Evolutionary conservation across 495 filamentous ascomycete species (phyloP).

Genomic region (Aspergillus sparsus): DNA sequence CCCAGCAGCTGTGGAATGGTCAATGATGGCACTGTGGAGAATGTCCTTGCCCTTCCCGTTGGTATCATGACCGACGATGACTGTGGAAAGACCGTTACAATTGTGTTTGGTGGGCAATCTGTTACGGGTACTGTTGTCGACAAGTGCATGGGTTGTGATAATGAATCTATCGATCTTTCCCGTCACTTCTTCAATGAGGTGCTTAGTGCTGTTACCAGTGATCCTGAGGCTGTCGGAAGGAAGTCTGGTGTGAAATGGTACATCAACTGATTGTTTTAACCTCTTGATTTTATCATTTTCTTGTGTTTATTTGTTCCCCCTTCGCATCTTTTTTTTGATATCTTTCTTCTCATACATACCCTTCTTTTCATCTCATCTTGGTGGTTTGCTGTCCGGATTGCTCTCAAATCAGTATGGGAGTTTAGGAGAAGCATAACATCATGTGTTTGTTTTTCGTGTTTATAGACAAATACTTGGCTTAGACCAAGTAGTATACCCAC

Average conservation of each 20-base stretch:
- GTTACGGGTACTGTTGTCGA: conserved; percentile 61
- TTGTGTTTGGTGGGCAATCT: conserved; percentile 58
- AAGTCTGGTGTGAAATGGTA: conserved; percentile 8
- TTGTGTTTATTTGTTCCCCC: neutral
- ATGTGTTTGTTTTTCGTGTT: no score
- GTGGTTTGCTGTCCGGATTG: no score
- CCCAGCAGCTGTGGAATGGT: conserved; percentile 49
- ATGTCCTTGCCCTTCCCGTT: conserved; percentile 48
- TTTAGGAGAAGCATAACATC: no score
- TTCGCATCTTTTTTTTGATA: no score
- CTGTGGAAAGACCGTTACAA: conserved; percentile 67
- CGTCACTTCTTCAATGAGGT: conserved; percentile 43
- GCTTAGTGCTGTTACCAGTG: conserved; percentile 19
- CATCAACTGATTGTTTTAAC: conserved; percentile 34
- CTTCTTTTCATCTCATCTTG: no score
- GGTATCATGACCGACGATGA: conserved; percentile 60
- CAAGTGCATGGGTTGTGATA: conserved; percentile 71
- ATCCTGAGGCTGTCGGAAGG: neutral
- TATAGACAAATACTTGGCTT: neutral
- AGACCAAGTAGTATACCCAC: conserved; percentile 1
- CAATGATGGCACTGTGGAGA: conserved; percentile 44
- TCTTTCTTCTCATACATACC: no score
- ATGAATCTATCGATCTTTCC: conserved; percentile 49
- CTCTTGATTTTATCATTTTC: neutral
- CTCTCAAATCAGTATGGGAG: no score